A percentile compares a stretch with the other conserved stretches of the same genome.
phyloP scores from a whole-genome alignment of 106 monocot genomes.

The Phalaenopsis aphrodite region DNA sequence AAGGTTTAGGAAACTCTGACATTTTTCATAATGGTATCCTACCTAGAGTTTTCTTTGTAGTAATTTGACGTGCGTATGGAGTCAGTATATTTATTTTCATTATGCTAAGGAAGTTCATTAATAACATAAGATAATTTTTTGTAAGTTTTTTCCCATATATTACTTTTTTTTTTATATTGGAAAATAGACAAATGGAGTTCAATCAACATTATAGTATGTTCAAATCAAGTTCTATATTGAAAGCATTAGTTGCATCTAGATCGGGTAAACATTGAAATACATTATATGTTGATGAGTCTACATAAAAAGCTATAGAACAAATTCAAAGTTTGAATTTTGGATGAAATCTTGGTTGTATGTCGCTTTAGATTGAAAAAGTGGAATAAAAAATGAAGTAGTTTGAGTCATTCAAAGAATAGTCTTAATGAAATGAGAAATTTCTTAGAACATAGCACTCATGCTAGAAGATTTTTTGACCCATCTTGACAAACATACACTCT shows the following conservation, averaged over 20 bases:
- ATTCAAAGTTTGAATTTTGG: too few relatives aligned
- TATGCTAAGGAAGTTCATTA: neutral
- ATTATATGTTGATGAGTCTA: neutral
- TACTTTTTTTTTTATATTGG: neutral
- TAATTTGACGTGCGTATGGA: neutral
- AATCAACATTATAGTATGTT: neutral
- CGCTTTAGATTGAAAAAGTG: too few relatives aligned
- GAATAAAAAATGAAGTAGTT: too few relatives aligned
- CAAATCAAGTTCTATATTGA: neutral
- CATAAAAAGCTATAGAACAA: neutral
- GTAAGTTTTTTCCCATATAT: neutral
- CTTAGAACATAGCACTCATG: too few relatives aligned
- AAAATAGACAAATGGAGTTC: neutral
- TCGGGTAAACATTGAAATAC: neutral
- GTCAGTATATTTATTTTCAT: neutral
- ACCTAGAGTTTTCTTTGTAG: neutral
- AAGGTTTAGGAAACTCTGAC: neutral
- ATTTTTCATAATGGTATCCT: neutral
- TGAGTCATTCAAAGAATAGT: too few relatives aligned
- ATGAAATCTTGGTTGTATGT: too few relatives aligned
- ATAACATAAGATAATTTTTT: neutral
- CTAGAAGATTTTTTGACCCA: too few relatives aligned
- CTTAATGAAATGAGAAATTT: too few relatives aligned
- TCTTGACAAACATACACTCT: too few relatives aligned
- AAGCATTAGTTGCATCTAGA: neutral